These are phyloP conservation scores for Tulasnella calospora DNA, from an alignment of 768 basidiomycete genomes.

Conservation along the genomic window DNA sequence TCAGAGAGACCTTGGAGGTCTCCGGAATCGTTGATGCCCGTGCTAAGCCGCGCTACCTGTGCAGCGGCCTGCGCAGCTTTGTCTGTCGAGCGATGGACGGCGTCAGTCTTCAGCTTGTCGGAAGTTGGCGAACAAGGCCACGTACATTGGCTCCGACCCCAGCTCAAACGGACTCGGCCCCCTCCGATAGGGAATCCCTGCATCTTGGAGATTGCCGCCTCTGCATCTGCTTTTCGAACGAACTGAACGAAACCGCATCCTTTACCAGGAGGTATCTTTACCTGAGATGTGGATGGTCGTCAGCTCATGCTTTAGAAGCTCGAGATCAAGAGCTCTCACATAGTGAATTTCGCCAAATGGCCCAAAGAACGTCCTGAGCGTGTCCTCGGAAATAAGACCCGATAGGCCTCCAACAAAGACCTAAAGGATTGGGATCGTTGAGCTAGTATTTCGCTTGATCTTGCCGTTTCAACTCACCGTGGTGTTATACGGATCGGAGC, in stretches of 20 bases:
- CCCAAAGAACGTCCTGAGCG: conserved; percentile 80
- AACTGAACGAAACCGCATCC: conserved; percentile 97
- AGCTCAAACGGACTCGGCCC: conserved; percentile 82
- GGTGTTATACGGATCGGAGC: conserved; percentile 90
- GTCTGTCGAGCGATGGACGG: conserved; percentile 44
- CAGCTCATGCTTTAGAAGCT: background rate
- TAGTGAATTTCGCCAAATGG: conserved; percentile 95
- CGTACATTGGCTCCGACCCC: conserved; percentile 90
- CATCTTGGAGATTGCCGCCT: conserved; percentile 92
- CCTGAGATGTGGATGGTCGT: conserved; percentile 43
- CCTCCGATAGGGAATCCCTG: conserved; percentile 94
- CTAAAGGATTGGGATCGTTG: conserved; percentile 8
- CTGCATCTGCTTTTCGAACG: conserved; percentile 85
- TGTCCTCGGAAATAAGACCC: conserved; percentile 85
- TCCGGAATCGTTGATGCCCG: conserved; percentile 26
- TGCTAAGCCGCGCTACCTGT: conserved; percentile 30
- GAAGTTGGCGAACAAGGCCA: conserved; percentile 25
- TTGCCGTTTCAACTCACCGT: conserved; percentile 49
- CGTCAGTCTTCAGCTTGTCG: conserved; percentile 4
- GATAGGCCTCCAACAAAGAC: conserved; percentile 84
- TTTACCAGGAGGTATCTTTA: conserved; percentile 94
- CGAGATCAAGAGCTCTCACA: conserved; percentile 44
- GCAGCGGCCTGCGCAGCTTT: conserved; percentile 89
- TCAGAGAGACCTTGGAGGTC: conserved; percentile 28
- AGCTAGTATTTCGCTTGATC: background rate